Evolutionary conservation across 1,284 basidiomycete species (phyloP), one percentile per base, ranked within the genome.

Genomic region (Cystobasidiaceae sp.): DNA sequence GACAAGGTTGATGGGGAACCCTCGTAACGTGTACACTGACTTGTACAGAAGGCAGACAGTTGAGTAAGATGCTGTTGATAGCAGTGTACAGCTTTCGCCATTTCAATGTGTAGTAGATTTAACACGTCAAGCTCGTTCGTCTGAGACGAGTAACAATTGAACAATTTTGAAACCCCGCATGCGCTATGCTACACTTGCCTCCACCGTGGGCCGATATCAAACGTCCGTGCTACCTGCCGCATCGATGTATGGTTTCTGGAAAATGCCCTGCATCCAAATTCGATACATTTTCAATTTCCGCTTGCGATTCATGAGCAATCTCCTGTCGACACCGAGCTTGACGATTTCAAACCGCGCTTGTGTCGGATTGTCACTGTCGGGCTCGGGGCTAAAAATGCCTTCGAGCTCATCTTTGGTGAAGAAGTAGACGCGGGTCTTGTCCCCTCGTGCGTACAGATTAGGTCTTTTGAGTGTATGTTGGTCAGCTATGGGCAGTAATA

Each of bases 351-450:
- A 93, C 9, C 55, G 43, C 19, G 43, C 8, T 4, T 49, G 28
- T 51, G 17, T n/a, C n/a, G 21, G 30, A 17, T 54, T 39, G 34
- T 32, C 45, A 27, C 25, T 33, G 11, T 39, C 41, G 49, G 54
- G 13, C 27, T 19, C 41, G 11, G 56, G 50, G 21, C 58, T 61
- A 33, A 67, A 61, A 28, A 60, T 61, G 4, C 61, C 50, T 34
- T 25, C 11, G 73, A 80, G 74, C 81, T 48, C 69, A 88, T 90
- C 89, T 19, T 88, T 76, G 68, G 89, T 88, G 72, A 97, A 97
- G 76, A 96, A 97, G 77, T 96, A 97, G 0, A 97, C 93, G 34
- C 96, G 81, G 0, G 94, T 98, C 70, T 93, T 94, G 77, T 98
- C 94, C 0, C 94, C 94, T 50, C 94, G 84, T 54, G 93, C 87